phyloP scores from a whole-genome alignment of 225 moss, liverwort and hornwort species.

The Bryoerythrophyllum caledonicum region DNA sequence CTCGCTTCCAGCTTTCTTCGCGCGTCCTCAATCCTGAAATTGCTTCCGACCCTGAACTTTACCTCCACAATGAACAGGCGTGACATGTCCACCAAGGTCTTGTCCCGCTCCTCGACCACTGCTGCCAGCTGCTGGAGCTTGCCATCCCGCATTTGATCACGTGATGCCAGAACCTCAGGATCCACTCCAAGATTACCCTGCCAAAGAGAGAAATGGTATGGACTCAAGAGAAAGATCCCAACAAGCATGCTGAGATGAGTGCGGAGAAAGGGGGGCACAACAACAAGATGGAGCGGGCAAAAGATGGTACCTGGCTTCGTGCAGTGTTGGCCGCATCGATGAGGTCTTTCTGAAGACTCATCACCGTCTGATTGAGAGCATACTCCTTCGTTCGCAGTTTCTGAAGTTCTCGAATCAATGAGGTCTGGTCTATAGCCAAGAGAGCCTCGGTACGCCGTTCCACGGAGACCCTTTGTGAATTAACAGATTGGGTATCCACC shows the following conservation, averaged over 20 bases:
- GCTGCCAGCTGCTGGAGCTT: slow-evolving; percentile 96
- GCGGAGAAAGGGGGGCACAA: background rate
- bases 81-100: slow-evolving; percentile 91
- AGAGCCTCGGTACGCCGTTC: slow-evolving; percentile 91
- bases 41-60: slow-evolving; percentile 74
- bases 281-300: background rate
- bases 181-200: slow-evolving; percentile 86
- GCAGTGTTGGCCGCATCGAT: slow-evolving; percentile 76
- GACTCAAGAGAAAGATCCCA: background rate
- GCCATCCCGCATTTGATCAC: slow-evolving; percentile 87
- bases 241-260: background rate
- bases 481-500: slow-evolving; percentile 79
- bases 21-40: slow-evolving; percentile 79
- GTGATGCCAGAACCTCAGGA: slow-evolving; percentile 86
- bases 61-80: slow-evolving; percentile 88
- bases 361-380: slow-evolving; percentile 66
- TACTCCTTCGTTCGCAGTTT: slow-evolving; percentile 69
- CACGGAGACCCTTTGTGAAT: slow-evolving; percentile 96
- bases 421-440: slow-evolving; percentile 72
- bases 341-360: slow-evolving; percentile 80
- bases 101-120: slow-evolving; percentile 93
- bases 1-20: slow-evolving; percentile 97
- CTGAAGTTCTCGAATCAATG: slow-evolving; percentile 84
- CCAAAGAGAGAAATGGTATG: background rate
- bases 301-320: slow-evolving; percentile 53